Evolutionary conservation across 1,284 basidiomycete genomes (phyloP).

Genomic region (Porodaedalea pini): DNA sequence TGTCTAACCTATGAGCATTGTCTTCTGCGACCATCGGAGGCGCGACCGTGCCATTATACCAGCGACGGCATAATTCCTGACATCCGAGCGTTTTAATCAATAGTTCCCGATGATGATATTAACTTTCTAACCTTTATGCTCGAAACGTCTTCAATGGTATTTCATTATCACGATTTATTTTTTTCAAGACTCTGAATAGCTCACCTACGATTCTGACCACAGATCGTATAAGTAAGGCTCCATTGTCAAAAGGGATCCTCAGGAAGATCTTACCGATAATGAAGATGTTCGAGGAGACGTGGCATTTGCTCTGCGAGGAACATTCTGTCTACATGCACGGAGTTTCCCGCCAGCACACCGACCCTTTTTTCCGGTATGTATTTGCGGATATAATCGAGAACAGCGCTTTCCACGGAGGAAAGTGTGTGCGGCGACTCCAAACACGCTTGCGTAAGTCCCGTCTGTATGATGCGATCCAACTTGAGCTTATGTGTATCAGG

Average conservation of each 20-base stretch:
- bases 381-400: conserved; percentile 67
- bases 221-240: not conserved
- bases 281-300: conserved; percentile 66
- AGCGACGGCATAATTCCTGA: conserved; percentile 71
- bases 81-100: conserved; percentile 6
- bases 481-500: conserved; percentile 7
- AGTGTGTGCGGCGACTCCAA: conserved; percentile 55
- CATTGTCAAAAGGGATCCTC: not conserved
- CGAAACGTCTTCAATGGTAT: conserved; percentile 58
- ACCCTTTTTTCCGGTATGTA: conserved; percentile 62
- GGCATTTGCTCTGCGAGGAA: conserved; percentile 79
- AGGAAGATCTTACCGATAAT: conserved; percentile 58
- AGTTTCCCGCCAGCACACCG: conserved; percentile 76
- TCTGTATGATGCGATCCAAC: conserved; percentile 38
- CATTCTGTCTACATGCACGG: conserved; percentile 72
- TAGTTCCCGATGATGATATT: not conserved
- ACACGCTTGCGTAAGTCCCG: conserved; percentile 69
- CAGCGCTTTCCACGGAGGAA: conserved; percentile 50
- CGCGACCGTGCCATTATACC: conserved; percentile 48
- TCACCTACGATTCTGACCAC: conserved; percentile 54
- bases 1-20: conserved; percentile 47
- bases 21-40: conserved; percentile 32
- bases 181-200: conserved; percentile 25
- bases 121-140: conserved; percentile 63
- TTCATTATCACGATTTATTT: not conserved